These are phyloP conservation scores for Trichoderma sp. DNA, from an alignment of 2,329 filamentous ascomycete species.

Conservation along the genomic window DNA sequence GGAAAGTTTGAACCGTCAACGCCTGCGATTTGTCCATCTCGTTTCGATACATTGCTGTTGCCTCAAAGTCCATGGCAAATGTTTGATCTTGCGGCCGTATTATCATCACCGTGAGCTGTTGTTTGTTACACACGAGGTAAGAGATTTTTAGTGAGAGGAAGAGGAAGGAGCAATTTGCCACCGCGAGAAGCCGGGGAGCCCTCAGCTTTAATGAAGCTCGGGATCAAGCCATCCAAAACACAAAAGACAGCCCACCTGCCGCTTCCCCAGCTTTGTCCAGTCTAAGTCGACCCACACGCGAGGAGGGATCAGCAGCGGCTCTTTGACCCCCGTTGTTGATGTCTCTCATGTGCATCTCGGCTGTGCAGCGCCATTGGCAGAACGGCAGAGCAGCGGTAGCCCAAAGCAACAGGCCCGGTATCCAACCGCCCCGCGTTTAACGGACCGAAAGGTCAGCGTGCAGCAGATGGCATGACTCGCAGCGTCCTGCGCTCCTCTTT, in stretches of 20 bases:
- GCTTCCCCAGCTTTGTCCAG: conserved; percentile 13
- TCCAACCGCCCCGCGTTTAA: conserved; percentile 11
- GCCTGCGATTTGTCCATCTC: background rate
- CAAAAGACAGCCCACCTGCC: conserved; percentile 10
- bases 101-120: background rate
- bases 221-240: conserved; percentile 21
- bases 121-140: background rate
- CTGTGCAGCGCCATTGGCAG: background rate
- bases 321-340: conserved; percentile 19
- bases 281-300: conserved; percentile 10
- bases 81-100: background rate
- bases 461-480: conserved; percentile 19
- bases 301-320: conserved; percentile 15
- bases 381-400: background rate
- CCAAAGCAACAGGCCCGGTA: background rate
- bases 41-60: background rate
- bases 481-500: background rate
- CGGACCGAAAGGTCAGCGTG: conserved; percentile 14
- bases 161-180: conserved; percentile 1
- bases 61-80: background rate
- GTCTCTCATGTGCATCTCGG: conserved; percentile 15
- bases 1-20: background rate
- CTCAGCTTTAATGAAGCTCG: conserved; percentile 17
- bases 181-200: background rate
- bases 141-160: background rate